Evolutionary conservation across 495 filamentous ascomycete species (phyloP), one percentile per base, ranked within the genome.

Genomic region (Venustampulla echinocandica): DNA sequence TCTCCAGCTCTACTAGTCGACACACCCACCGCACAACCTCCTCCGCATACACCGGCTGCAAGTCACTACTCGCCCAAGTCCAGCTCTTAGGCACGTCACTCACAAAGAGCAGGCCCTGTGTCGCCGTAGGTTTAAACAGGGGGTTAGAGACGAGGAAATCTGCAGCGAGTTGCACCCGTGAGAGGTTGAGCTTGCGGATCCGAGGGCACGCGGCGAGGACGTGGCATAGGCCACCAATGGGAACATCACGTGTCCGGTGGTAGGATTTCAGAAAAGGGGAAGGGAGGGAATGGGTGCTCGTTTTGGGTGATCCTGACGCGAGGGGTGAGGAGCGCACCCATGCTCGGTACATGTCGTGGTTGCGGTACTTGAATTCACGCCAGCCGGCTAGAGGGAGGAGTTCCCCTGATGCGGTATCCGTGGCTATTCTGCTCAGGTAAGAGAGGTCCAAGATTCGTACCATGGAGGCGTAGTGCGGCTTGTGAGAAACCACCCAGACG

Each of bases 361-460:
- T 11, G 5, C 43, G 34, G 20, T 50, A 53, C 27, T 55, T 51
- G 10, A 47, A 49, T 32, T 55, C 51, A 25, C 55, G 43, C 64
- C 64, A 68, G 10, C 59, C 56, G 15, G 61, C 63, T 30, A 54
- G 27, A 7, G 50, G 42, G 19, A 27, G 3, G 1, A 39, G 11
- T 30, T 43, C 21, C 9, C 35, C 34, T 39, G 14, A 5, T 42
- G 18, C 33, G 18, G 33, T 18, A n/a, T 42, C 47, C 7, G 18
- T 18, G 37, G 22, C 15, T 47, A 39, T 9, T 41, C 42, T 17
- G 41, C 42, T 13, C 33, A 52, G 27, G 36, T 51, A 22, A 33
- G 48, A 54, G 21, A 67, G 37, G 23, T 65, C 56, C 13, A 67
- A 41, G 4, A 53, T 48, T 3, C 51, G 60, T 10, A 68, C 65